Conservation (phyloP, 2,329 filamentous ascomycete genomes). For the Rutstroemia sp. region DNA sequence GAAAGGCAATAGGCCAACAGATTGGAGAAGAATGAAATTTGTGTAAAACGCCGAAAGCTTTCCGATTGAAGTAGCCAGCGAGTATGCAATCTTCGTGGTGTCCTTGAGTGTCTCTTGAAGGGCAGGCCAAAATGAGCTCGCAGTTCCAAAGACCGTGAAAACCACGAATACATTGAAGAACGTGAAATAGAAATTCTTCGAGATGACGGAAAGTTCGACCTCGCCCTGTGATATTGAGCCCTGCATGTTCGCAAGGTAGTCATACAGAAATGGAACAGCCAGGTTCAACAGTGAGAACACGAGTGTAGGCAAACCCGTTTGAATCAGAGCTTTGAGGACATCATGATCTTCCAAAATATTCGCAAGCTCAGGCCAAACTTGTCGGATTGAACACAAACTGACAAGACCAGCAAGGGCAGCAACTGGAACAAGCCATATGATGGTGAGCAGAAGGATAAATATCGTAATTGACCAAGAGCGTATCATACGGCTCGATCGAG, state of each 20-base stretch:
- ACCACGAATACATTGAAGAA: conserved; percentile 99
- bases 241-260: conserved; percentile 83
- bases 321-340: conserved; percentile 68
- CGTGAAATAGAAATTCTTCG: conserved; percentile 98
- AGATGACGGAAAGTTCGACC: conserved; percentile 88
- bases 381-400: conserved; percentile 72
- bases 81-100: conserved; percentile 67
- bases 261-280: conserved; percentile 87
- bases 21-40: conserved; percentile 90
- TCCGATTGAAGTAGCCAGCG: conserved; percentile 69
- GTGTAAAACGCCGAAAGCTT: conserved; percentile 77
- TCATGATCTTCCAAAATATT: conserved; percentile 59
- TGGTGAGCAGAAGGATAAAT: conserved; percentile 72
- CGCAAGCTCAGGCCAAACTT: conserved; percentile 63
- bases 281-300: conserved; percentile 83
- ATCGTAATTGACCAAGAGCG: conserved; percentile 79
- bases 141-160: conserved; percentile 82
- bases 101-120: conserved; percentile 71
- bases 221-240: conserved; percentile 94
- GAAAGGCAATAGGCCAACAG: conserved; percentile 88
- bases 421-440: conserved; percentile 83
- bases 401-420: conserved; percentile 71
- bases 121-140: conserved; percentile 63
- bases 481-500: conserved; percentile 63
- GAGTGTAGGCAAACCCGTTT: conserved; percentile 80